phyloP scores from a whole-genome alignment of 352 stramenopile species.

The Bremia lactucae region DNA sequence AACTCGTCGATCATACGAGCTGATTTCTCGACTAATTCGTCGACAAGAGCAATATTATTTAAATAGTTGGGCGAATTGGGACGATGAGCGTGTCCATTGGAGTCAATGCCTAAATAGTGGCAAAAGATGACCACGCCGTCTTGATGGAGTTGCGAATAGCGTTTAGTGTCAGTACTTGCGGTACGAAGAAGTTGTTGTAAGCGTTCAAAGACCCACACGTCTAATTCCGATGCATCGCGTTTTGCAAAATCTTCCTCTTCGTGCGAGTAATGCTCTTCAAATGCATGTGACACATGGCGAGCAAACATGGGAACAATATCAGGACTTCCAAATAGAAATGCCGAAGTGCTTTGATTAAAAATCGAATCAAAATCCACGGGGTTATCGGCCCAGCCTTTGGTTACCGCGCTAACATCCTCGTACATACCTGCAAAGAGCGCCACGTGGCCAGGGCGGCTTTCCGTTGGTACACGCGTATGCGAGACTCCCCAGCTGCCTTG shows the following conservation, averaged over 20 bases:
- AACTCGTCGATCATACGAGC: conserved; percentile 51
- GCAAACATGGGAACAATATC: conserved; percentile 85
- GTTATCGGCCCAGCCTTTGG: conserved; percentile 81
- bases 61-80: conserved; percentile 69
- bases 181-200: conserved; percentile 34
- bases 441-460: conserved; percentile 73
- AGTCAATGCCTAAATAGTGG: conserved; percentile 79
- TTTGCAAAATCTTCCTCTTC: conserved; percentile 76
- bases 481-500: conserved; percentile 71
- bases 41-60: conserved; percentile 76
- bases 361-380: conserved; percentile 83
- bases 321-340: conserved; percentile 71
- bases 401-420: conserved; percentile 81
- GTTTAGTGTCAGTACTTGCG: conserved; percentile 4
- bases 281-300: conserved; percentile 53
- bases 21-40: conserved; percentile 61
- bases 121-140: conserved; percentile 64
- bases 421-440: conserved; percentile 84
- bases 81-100: conserved; percentile 77
- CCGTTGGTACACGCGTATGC: conserved; percentile 79
- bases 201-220: conserved; percentile 65
- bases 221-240: conserved; percentile 52
- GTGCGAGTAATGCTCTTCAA: conserved; percentile 63
- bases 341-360: conserved; percentile 62
- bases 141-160: conserved; percentile 26